Percentiles rank a stretch among this genome's conserved stretches.
Evolutionary conservation across 352 stramenopile genomes (phyloP).

Genomic region (Pythium insidiosum): DNA sequence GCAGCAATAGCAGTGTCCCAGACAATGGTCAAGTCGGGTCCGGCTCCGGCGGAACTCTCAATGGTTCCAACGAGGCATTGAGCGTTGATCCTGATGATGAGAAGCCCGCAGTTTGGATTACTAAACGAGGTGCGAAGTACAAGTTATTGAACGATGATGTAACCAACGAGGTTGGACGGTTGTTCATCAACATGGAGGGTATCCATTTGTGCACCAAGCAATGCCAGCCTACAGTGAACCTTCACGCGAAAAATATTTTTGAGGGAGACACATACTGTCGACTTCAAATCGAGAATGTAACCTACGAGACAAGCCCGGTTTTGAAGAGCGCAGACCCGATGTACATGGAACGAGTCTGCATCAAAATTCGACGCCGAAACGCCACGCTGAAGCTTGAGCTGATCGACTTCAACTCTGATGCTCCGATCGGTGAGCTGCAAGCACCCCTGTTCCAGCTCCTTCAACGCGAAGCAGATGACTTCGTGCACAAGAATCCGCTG

Average conservation of each 20-base stretch:
- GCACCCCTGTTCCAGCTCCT: constrained; percentile 78
- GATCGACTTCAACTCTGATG: constrained; percentile 79
- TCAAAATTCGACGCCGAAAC: constrained; percentile 53
- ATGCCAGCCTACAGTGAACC: constrained; percentile 43
- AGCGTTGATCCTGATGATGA: background rate
- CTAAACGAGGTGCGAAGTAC: constrained; percentile 26
- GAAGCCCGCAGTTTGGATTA: constrained; percentile 3
- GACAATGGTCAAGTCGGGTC: background rate
- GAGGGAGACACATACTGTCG: constrained; percentile 83
- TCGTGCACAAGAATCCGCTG: constrained; percentile 40
- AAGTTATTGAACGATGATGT: constrained; percentile 41
- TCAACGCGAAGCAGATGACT: constrained; percentile 59
- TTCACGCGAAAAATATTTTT: constrained; percentile 84
- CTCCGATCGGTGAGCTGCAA: constrained; percentile 52
- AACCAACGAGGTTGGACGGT: constrained; percentile 28
- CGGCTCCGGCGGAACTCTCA: background rate
- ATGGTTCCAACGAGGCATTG: too few species aligned
- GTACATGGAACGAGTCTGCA: constrained; percentile 79
- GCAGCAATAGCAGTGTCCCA: background rate
- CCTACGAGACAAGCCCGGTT: constrained; percentile 77
- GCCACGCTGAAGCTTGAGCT: constrained; percentile 59
- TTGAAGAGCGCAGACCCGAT: constrained; percentile 83
- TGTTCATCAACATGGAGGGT: constrained; percentile 74
- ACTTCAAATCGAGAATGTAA: constrained; percentile 50
- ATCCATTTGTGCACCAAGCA: constrained; percentile 81